Base-by-base conservation (phyloP, 1,139 yeast genomes). In the Protomyces inundatus region DNA sequence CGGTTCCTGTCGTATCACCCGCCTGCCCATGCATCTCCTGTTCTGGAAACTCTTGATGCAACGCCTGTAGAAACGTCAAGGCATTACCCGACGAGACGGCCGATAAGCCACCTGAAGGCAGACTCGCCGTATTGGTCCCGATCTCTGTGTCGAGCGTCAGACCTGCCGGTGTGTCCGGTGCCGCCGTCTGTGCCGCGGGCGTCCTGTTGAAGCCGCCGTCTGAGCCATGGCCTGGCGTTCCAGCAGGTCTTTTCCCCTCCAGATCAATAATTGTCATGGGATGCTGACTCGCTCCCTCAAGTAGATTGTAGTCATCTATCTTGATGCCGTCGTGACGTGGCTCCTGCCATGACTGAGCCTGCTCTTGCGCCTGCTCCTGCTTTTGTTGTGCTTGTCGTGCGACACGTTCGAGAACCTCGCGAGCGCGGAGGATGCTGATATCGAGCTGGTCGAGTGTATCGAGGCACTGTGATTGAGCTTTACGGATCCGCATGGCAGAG, bases 361-460 rank as follows among this genome's bases (percentile, higher is more conserved):
- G 23, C 23, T 23, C 23, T 23, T 23, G 23, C 2, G 23, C 23
- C 23, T 23, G 23, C 23, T 23, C 23, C 23, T 23, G 12, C 16
- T 53, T 33, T 3, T 50, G 50, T 9, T 55, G 33, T n/a, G 45
- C 39, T n/a, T 12, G 55, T n/a, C 62, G 45, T 32, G 50, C 55
- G 14, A 14, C 33, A 4, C 56, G 52, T 30, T 58, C 51, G 14
- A 58, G 23, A 35, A 58, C 56, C 40, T 58, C 62, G 1, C 56
- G 53, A 23, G 55, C 48, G 2, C 56, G 53, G 23, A 58, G 7
- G 45, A 58, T 51, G 39, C 42, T 58, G n/a, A 58, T 40, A 12
- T 58, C 62, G 23, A 58, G 55, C 53, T 58, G 62, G 45, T 58
- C 62, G 10, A 58, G 42, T 33, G 50, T 45, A 30, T 58, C 62